A percentile compares a stretch with the other conserved stretches of the same genome.
Evolutionary conservation across 2,329 filamentous ascomycete genomes (phyloP).

Genomic region (Trichophyton benhamiae): DNA sequence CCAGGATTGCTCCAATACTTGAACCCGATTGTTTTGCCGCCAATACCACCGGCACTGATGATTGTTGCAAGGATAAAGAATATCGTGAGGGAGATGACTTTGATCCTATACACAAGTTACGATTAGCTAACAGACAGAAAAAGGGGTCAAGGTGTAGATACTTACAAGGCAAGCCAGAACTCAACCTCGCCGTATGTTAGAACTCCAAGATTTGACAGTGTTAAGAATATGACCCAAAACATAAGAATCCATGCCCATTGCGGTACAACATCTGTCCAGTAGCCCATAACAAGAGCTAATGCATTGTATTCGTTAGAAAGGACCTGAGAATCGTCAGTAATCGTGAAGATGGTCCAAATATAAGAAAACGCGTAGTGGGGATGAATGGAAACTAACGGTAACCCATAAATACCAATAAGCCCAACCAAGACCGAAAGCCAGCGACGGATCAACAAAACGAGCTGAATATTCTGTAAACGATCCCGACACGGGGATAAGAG

Average conservation of each 20-base stretch:
- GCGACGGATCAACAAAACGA: conserved; percentile 58
- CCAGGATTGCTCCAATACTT: conserved; percentile 28
- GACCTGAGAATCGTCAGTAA: neutral
- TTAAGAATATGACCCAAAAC: conserved; percentile 35
- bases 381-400: conserved; percentile 18
- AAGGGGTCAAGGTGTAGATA: neutral
- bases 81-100: conserved; percentile 21
- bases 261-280: conserved; percentile 35
- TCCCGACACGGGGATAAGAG: conserved; percentile 57
- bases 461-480: conserved; percentile 60
- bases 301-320: conserved; percentile 37
- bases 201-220: conserved; percentile 31
- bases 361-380: neutral
- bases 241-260: conserved; percentile 38
- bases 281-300: conserved; percentile 34
- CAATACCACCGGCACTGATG: conserved; percentile 25
- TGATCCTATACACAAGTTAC: conserved; percentile 18
- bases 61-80: conserved; percentile 25
- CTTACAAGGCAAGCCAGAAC: conserved; percentile 30
- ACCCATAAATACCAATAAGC: conserved; percentile 49
- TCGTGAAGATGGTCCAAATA: no score
- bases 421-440: conserved; percentile 58
- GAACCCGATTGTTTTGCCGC: conserved; percentile 23
- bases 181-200: conserved; percentile 44
- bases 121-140: neutral